These are phyloP conservation scores for Metschnikowia kofuensis DNA, from an alignment of 805 yeast species.

Conservation along the genomic window DNA sequence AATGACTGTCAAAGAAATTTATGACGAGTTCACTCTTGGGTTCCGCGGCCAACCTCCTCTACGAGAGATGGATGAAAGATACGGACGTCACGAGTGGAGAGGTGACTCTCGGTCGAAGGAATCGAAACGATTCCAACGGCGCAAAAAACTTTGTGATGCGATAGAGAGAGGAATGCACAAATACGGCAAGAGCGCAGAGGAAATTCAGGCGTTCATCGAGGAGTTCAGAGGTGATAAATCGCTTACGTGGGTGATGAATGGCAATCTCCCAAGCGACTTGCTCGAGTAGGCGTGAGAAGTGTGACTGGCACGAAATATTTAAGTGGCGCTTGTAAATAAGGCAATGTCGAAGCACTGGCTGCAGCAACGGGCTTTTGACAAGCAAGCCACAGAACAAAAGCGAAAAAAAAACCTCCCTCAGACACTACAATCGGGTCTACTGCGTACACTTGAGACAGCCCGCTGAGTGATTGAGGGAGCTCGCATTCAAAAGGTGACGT, in stretches of 20 bases:
- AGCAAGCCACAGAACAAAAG: neutral
- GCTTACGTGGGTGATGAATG: conserved; percentile 48
- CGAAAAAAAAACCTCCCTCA: neutral
- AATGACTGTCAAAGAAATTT: conserved; percentile 42
- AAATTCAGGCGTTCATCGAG: conserved; percentile 39
- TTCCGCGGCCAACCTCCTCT: conserved; percentile 44
- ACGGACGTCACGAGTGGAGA: conserved; percentile 45
- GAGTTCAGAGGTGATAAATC: conserved; percentile 42
- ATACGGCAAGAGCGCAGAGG: conserved; percentile 39
- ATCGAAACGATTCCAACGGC: conserved; percentile 41
- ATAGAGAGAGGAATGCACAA: conserved; percentile 40
- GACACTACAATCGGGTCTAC: no score
- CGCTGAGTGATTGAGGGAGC: no score
- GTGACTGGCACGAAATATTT: neutral
- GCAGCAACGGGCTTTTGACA: neutral
- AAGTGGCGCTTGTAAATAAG: neutral
- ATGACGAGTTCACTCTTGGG: conserved; percentile 44
- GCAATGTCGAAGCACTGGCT: neutral
- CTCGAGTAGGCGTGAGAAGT: conserved; percentile 2
- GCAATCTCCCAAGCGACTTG: conserved; percentile 39
- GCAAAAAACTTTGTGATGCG: conserved; percentile 44
- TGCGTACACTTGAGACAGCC: no score
- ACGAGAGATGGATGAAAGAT: conserved; percentile 40
- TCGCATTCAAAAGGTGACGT: no score
- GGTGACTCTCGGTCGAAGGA: conserved; percentile 46